These are phyloP conservation scores for Anthracocystis walkeri DNA, from an alignment of 1,284 basidiomycete species.

Conservation along the genomic window DNA sequence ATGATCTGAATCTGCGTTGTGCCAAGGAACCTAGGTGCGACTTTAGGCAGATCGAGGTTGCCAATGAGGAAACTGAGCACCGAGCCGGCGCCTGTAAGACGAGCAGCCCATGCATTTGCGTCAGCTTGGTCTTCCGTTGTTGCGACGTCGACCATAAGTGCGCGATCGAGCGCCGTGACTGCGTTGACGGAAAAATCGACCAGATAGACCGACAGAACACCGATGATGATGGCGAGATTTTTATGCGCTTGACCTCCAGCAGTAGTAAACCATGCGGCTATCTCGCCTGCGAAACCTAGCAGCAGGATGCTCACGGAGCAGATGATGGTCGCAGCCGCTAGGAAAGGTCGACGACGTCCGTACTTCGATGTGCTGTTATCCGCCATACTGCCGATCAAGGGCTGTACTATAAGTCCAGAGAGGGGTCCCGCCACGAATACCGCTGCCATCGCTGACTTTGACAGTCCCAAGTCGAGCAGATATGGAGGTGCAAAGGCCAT, in stretches of 20 bases:
- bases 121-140: constrained; percentile 79
- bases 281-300: constrained; percentile 66
- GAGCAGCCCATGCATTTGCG: constrained; percentile 94
- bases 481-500: constrained; percentile 67
- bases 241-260: constrained; percentile 30
- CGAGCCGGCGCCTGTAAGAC: constrained; percentile 74
- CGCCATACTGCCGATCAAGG: constrained; percentile 66
- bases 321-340: constrained; percentile 61
- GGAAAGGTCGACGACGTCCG: constrained; percentile 69
- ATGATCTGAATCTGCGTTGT: constrained; percentile 52
- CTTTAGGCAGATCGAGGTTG: constrained; percentile 55
- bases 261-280: constrained; percentile 46
- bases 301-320: constrained; percentile 64
- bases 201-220: constrained; percentile 85
- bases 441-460: constrained; percentile 59
- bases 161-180: constrained; percentile 85
- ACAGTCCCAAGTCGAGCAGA: constrained; percentile 61
- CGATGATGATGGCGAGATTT: constrained; percentile 79
- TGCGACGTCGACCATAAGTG: constrained; percentile 78
- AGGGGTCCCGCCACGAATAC: constrained; percentile 65
- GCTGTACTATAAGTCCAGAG: constrained; percentile 69
- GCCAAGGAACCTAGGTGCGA: constrained; percentile 34
- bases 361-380: constrained; percentile 68
- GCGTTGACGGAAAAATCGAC: constrained; percentile 95
- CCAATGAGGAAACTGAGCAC: constrained; percentile 66